These are phyloP conservation scores for Pestalotiopsis sp. DNA, from an alignment of 2,329 filamentous ascomycete genomes.

Conservation along the genomic window DNA sequence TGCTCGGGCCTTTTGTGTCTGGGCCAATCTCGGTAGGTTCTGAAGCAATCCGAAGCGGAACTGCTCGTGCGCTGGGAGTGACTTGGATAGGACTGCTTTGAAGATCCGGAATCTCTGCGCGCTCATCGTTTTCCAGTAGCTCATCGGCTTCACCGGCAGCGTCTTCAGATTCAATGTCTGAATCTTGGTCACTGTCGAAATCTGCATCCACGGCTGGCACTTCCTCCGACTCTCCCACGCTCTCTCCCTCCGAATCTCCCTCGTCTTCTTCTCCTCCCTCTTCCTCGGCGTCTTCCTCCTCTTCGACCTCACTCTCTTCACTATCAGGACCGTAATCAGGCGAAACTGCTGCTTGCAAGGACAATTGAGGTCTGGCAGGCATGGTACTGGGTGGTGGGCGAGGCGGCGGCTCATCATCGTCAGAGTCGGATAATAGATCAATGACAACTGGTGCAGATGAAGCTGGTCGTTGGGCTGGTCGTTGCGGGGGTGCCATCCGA, in stretches of 20 bases:
- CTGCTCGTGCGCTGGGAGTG: not conserved
- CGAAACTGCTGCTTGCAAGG: not conserved
- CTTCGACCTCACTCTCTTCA: slow-evolving; percentile 17
- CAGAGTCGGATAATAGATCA: slow-evolving; percentile 27
- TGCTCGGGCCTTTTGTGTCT: not conserved
- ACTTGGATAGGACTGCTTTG: not conserved
- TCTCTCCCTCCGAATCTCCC: slow-evolving; percentile 18
- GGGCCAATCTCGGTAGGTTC: not conserved
- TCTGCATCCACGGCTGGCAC: slow-evolving; percentile 14
- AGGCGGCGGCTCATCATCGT: slow-evolving; percentile 23
- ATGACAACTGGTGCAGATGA: slow-evolving; percentile 24
- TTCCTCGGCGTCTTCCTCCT: slow-evolving; percentile 15
- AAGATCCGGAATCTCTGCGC: not conserved
- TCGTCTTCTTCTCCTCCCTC: slow-evolving; percentile 19
- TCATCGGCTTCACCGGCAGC: not conserved
- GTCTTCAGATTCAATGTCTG: not conserved
- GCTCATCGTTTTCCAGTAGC: not conserved
- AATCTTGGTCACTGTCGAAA: slow-evolving; percentile 19
- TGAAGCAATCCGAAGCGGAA: not conserved
- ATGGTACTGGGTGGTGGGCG: not conserved
- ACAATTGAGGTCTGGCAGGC: not conserved
- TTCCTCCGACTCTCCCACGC: slow-evolving; percentile 18
- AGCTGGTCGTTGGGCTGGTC: slow-evolving; percentile 6
- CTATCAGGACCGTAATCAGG: slow-evolving; percentile 9
- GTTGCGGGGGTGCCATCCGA: slow-evolving; percentile 11